These are phyloP conservation scores for Wickerhamiella alocasiicola DNA, from an alignment of 805 yeast species.

Conservation along the genomic window DNA sequence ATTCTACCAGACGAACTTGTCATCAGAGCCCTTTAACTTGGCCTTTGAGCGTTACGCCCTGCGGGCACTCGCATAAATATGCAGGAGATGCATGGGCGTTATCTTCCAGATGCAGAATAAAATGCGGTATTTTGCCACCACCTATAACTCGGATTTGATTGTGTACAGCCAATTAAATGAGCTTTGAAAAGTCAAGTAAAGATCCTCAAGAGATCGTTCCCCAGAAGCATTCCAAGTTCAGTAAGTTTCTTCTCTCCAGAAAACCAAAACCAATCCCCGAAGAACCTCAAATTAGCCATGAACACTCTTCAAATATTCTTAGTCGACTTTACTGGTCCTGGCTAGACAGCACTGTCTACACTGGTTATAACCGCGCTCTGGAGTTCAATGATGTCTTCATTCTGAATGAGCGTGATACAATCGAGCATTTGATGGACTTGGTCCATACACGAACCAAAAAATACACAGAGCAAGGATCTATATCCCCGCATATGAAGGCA, in stretches of 20 bases:
- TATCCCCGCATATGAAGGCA: conserved; percentile 13
- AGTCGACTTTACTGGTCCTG: conserved; percentile 40
- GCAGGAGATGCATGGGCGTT: not conserved
- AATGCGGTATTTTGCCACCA: not conserved
- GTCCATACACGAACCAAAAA: conserved; percentile 14
- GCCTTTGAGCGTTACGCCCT: too few relatives aligned
- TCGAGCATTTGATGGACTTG: conserved; percentile 13
- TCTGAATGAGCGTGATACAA: conserved; percentile 15
- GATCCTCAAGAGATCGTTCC: not conserved
- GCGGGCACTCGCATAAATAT: not conserved
- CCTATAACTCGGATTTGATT: too few relatives aligned
- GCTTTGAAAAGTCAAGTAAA: not conserved
- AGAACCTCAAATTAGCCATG: conserved; percentile 15
- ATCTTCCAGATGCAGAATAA: not conserved
- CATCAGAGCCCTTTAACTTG: too few relatives aligned
- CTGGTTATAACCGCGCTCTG: conserved; percentile 20
- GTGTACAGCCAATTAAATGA: too few relatives aligned
- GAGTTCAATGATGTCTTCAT: conserved; percentile 19
- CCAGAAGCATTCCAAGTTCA: conserved; percentile 13
- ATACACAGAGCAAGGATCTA: conserved; percentile 4
- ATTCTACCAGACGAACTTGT: too few relatives aligned
- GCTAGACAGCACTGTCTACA: conserved; percentile 37
- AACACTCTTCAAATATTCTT: conserved; percentile 28
- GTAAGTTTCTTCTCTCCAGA: conserved; percentile 13
- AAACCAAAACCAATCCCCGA: conserved; percentile 20